Conservation (phyloP, 495 filamentous ascomycete species). For the Neurospora sp. region DNA sequence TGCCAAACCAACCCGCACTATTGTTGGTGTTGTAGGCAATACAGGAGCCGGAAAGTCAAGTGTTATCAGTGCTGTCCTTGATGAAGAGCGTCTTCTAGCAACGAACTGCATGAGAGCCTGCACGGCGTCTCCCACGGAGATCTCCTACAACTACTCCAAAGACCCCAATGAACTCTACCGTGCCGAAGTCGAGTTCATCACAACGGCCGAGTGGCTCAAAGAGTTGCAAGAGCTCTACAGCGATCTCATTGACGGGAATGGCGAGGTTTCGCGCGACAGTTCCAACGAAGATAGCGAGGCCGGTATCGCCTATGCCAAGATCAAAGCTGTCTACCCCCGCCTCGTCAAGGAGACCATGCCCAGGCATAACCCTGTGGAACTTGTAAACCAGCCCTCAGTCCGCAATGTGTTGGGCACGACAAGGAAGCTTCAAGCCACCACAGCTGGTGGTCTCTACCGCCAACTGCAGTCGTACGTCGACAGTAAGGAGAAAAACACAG, state of each 20-base stretch:
- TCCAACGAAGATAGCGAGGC: slow-evolving; percentile 41
- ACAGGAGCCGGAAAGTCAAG: slow-evolving; percentile 52
- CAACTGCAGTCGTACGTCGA: slow-evolving; percentile 25
- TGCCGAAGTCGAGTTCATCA: slow-evolving; percentile 58
- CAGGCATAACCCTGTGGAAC: slow-evolving; percentile 24
- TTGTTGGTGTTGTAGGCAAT: slow-evolving; percentile 50
- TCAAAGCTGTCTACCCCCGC: slow-evolving; percentile 55
- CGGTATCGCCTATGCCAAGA: slow-evolving; percentile 53
- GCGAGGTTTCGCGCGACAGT: slow-evolving; percentile 34
- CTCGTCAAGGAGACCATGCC: slow-evolving; percentile 44
- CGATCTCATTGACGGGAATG: slow-evolving; percentile 42
- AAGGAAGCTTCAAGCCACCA: slow-evolving; percentile 30
- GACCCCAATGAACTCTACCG: slow-evolving; percentile 39
- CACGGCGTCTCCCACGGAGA: slow-evolving; percentile 56
- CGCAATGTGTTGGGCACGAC: slow-evolving; percentile 39
- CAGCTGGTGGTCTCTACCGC: slow-evolving; percentile 18
- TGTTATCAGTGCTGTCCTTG: slow-evolving; percentile 48
- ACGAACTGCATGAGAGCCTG: slow-evolving; percentile 44
- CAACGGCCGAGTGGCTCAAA: slow-evolving; percentile 44
- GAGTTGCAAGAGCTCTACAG: slow-evolving; percentile 42
- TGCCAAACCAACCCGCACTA: slow-evolving; percentile 25
- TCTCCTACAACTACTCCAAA: slow-evolving; percentile 48
- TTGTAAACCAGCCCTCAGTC: slow-evolving; percentile 35
- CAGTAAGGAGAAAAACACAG: slow-evolving; percentile 23
- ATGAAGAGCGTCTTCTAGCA: slow-evolving; percentile 37